phyloP scores from a whole-genome alignment of 2,329 filamentous ascomycete species.

The Hymenotorrendiella dingleyae region DNA sequence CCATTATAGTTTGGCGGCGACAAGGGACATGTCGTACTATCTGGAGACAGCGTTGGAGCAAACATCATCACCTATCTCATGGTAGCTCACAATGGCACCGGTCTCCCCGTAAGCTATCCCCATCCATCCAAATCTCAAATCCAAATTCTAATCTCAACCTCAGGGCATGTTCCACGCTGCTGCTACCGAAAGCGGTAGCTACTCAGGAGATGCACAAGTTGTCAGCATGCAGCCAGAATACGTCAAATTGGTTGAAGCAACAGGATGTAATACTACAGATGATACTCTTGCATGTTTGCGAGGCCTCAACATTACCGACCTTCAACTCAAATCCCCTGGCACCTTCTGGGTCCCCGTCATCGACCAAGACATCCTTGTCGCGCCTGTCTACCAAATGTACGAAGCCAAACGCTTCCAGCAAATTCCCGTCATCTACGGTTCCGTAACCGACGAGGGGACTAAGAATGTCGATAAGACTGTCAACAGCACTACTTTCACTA shows the following conservation, averaged over 20 bases:
- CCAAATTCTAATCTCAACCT: too few species aligned
- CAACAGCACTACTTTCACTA: too few species aligned
- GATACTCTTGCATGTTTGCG: constrained; percentile 40
- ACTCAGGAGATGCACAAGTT: constrained; percentile 28
- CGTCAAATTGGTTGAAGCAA: constrained; percentile 37
- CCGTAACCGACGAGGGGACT: constrained; percentile 14
- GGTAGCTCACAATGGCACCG: constrained; percentile 41
- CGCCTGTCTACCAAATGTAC: constrained; percentile 32
- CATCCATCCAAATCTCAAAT: too few species aligned
- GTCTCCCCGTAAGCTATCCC: too few species aligned
- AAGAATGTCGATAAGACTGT: constrained; percentile 11
- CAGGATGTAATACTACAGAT: constrained; percentile 33
- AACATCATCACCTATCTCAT: constrained; percentile 56
- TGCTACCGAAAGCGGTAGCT: constrained; percentile 43
- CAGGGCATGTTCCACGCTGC: constrained; percentile 45
- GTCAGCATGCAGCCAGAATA: constrained; percentile 38
- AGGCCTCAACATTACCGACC: constrained; percentile 34
- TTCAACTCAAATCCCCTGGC: constrained; percentile 31
- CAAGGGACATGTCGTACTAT: constrained; percentile 57
- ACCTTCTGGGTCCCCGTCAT: constrained; percentile 11
- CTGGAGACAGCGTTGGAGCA: constrained; percentile 61
- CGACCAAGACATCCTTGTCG: constrained; percentile 9
- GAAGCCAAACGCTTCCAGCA: constrained; percentile 42
- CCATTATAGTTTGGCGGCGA: constrained; percentile 59
- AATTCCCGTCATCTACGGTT: constrained; percentile 44